Conservation (phyloP, 208 protist genomes). For the Vickermania ingenoplastis region DNA sequence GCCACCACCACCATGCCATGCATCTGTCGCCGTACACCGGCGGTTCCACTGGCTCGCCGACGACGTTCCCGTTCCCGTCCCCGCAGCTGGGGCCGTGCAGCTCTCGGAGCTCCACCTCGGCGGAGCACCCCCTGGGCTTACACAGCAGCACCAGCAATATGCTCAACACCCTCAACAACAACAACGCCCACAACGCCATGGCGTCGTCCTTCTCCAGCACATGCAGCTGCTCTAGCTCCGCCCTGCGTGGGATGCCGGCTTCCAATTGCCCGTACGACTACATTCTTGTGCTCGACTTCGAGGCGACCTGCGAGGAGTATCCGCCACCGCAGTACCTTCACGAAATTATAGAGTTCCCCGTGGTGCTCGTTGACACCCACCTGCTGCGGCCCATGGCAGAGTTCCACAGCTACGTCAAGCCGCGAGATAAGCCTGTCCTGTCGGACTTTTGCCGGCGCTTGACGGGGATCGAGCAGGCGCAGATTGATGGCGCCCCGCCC, state of each 20-base stretch:
- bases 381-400: slow-evolving; percentile 60
- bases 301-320: slow-evolving; percentile 85
- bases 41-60: too few species aligned
- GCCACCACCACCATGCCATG: too few species aligned
- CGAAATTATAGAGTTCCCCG: slow-evolving; percentile 96
- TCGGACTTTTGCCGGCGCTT: slow-evolving; percentile 86
- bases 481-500: slow-evolving; percentile 64
- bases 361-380: slow-evolving; percentile 77
- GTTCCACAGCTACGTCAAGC: slow-evolving; percentile 87
- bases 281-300: slow-evolving; percentile 88
- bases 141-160: neutral
- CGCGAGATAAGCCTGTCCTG: slow-evolving; percentile 64
- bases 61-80: too few species aligned
- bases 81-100: neutral
- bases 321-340: slow-evolving; percentile 61
- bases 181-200: neutral
- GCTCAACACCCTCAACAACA: neutral
- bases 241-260: neutral
- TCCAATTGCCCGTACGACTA: slow-evolving; percentile 78
- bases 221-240: neutral
- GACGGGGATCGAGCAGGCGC: slow-evolving; percentile 90
- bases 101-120: neutral
- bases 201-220: neutral
- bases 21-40: too few species aligned
- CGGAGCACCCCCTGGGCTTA: slow-evolving; percentile 3